Evolutionary conservation across 139 green algal species (phyloP).

Genomic region (Coccomyxa sp.): DNA sequence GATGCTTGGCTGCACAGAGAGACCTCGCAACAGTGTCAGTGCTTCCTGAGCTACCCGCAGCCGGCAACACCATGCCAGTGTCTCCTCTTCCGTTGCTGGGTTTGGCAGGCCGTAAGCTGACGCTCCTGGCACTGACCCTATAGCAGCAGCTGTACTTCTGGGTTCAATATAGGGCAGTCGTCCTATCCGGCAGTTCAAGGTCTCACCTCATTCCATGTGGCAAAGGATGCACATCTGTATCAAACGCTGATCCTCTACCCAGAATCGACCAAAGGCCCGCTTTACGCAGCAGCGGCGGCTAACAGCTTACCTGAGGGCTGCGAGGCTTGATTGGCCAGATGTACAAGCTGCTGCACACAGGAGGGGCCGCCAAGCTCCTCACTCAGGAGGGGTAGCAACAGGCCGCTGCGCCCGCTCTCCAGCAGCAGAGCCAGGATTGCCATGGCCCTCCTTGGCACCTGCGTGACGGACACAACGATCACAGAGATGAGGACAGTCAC

Average conservation of each 20-base stretch:
- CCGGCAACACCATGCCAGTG: neutral
- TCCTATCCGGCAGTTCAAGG: no score
- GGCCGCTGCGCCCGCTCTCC: neutral
- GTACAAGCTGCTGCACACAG: neutral
- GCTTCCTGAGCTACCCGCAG: conserved; percentile 8
- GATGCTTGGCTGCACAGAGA: neutral
- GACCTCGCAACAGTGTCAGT: neutral
- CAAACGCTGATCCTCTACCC: neutral
- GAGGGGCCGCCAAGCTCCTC: neutral
- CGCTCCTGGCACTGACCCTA: no score
- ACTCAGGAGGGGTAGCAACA: neutral
- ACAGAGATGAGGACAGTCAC: no score
- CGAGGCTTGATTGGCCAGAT: neutral
- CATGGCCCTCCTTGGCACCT: neutral
- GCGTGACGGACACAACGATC: no score
- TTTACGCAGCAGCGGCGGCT: neutral
- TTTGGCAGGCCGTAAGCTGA: no score
- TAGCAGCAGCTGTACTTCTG: no score
- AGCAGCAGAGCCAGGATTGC: neutral
- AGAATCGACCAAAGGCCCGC: neutral
- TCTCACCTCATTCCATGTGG: neutral
- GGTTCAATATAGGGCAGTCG: no score
- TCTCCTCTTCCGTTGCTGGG: no score
- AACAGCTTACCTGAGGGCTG: neutral
- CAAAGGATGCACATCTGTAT: neutral